Evolutionary conservation across 2,329 filamentous ascomycete species (phyloP).

Genomic region (Teratosphaeria viscida): DNA sequence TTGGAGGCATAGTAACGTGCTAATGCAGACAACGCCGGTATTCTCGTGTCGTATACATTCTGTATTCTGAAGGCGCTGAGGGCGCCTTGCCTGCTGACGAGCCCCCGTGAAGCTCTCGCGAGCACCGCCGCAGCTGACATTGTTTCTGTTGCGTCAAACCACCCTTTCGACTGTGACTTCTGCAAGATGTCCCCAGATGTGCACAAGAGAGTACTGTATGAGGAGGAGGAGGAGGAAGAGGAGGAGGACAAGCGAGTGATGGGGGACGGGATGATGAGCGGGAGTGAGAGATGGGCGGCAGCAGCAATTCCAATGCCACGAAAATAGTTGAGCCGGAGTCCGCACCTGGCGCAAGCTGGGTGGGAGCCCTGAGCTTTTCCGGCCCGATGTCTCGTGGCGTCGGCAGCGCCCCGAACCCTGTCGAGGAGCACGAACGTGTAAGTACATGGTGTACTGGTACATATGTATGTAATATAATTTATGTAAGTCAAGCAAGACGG

Average conservation of each 20-base stretch:
- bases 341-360: background rate
- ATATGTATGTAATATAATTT: background rate
- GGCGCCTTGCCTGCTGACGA: conserved; percentile 27
- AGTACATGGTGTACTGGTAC: too few species aligned
- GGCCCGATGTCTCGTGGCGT: background rate
- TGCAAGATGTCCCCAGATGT: background rate
- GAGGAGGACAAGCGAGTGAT: background rate
- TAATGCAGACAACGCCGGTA: conserved; percentile 48
- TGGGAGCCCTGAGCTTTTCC: background rate
- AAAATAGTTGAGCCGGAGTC: background rate
- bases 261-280: background rate
- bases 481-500: background rate
- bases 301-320: background rate
- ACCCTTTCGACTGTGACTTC: background rate
- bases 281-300: background rate
- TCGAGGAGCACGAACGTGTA: too few species aligned
- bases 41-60: conserved; percentile 27
- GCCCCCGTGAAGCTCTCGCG: conserved; percentile 33
- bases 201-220: background rate
- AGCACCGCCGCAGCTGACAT: conserved; percentile 46
- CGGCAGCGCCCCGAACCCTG: background rate
- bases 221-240: background rate
- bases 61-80: conserved; percentile 23
- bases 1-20: conserved; percentile 60
- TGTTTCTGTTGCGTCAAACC: conserved; percentile 20